Evolutionary conservation across 768 basidiomycete genomes (phyloP).

Genomic region (Leccinum ochraceum): DNA sequence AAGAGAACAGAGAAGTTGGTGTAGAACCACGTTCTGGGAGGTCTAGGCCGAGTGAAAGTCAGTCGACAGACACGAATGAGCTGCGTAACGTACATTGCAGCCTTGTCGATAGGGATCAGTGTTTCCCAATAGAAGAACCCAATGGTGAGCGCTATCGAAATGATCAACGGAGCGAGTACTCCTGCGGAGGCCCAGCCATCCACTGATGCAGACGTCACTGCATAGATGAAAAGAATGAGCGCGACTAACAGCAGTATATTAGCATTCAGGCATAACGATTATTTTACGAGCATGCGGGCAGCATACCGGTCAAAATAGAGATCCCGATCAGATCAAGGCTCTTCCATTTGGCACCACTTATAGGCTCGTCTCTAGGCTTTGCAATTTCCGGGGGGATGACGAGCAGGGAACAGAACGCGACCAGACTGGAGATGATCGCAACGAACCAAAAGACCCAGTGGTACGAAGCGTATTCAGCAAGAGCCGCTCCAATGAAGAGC

Average conservation of each 20-base stretch:
- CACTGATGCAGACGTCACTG: constrained; percentile 46
- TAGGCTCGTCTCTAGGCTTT: constrained; percentile 1
- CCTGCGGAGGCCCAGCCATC: constrained; percentile 48
- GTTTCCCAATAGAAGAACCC: constrained; percentile 56
- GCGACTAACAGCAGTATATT: constrained; percentile 27
- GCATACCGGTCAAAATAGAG: constrained; percentile 37
- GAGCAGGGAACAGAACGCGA: constrained; percentile 33
- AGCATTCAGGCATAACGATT: background rate
- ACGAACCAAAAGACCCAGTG: constrained; percentile 54
- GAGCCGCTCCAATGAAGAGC: constrained; percentile 43
- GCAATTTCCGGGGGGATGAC: constrained; percentile 34
- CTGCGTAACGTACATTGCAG: constrained; percentile 41
- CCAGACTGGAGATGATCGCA: constrained; percentile 39
- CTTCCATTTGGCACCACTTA: constrained; percentile 26
- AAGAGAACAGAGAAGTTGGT: constrained; percentile 43
- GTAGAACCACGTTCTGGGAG: constrained; percentile 45
- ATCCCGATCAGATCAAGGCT: constrained; percentile 42
- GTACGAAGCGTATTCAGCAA: constrained; percentile 43
- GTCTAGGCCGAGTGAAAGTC: constrained; percentile 23
- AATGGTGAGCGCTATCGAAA: constrained; percentile 42
- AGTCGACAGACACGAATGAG: background rate
- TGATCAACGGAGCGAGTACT: constrained; percentile 48
- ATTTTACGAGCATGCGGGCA: background rate
- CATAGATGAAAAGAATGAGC: constrained; percentile 43
- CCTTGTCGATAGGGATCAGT: constrained; percentile 38